Base-by-base conservation (phyloP, 1,284 basidiomycete species). In the Trichosporon asahii region DNA sequence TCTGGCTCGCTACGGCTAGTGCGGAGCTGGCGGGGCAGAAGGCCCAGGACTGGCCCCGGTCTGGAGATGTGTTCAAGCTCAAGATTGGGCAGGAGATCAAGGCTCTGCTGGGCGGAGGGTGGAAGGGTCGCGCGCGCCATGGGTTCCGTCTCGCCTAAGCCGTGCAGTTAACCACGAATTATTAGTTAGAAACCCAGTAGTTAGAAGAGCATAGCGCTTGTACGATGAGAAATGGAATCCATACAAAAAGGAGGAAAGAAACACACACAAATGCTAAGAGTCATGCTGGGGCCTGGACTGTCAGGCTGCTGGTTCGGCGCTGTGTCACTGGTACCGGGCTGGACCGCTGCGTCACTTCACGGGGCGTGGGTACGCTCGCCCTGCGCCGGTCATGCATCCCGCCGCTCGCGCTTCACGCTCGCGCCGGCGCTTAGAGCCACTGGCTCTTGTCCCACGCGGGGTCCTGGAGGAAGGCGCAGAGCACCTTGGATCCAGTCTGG, bases 401-500 rank as follows among this genome's bases (percentile, higher is more conserved):
- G 27, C 57, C 27, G 21, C 12, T 14, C 57, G 25, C 27, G 4
- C 55, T 12, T 21, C 14, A 2, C 55, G 37, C 37, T 44, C 57
- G 37, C 67, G 18, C 8, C 15, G 53, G n/a, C 69, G 57, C 37
- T 66, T 75, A 83, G 21, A 76, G 66, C 81, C 81, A 83, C 65
- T 82, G 82, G 21, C 79, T 75, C 73, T 79, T 81, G 46, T 83
- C 81, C 82, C 82, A 83, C 18, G 76, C 68, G 8, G 82, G 82
- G 72, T 83, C 82, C 71, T 99, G 96, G 63, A 99, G 85, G 85
- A 99, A 99, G 7, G 95, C 95, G 75, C 94, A 95, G 18, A 99
- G 86, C 7, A 98, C 95, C 83, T 98, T 98, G 85, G 93, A 95
- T 44, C 96, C 96, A 0, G 96, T 99, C 88, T 99, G 96, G 25